Base-by-base conservation (phyloP, 2,329 filamentous ascomycete species). In the Arthrocladium fulminans region DNA sequence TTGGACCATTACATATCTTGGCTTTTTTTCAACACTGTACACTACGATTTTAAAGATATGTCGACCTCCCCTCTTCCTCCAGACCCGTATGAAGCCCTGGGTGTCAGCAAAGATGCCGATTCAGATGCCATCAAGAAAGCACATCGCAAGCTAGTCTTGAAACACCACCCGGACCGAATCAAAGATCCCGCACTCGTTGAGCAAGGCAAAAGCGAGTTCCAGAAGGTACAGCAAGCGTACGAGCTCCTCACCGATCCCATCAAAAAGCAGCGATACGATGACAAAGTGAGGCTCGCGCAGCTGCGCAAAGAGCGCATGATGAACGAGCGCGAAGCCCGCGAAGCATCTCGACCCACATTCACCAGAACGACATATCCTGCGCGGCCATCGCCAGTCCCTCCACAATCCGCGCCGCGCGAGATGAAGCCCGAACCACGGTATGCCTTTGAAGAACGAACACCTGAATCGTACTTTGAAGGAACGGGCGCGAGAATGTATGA, bases 101-200 rank as follows among this genome's bases (percentile, higher is more conserved):
- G 86, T 46, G 77, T 96, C 49, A 63, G 81, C 52, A 84, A 79
- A 62, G 79, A 83, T 66, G 86, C 86, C 41, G 79, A 84, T 52
- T 64, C 81, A 35, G 58, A 80, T 41, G 79, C 83, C 57, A 90
- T 96, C 65, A 84, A 86, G 61, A 76, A 79, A 45, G 84, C 86
- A 13, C 83, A 95, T 69, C 81, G 86, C 59, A 94, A 94, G 66
- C 80, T 94, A 34, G 86, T 87, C 29, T 77, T 95, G 58, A 88
- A 86, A 65, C 89, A 84, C 63, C 89, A 96, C 59, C 89, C 89
- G 27, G 89, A 96, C 73, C 94, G 95, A 70, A 80, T 94, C 54
- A 83, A 88, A 57, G 80, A 94, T 60, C 80, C 83, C 46, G 73
- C 79, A 13, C 72, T 85, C 60, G 94, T 92, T 67, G 79, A 80